Base-by-base conservation (phyloP, 345 rosid species). In the Euphorbia tirucalli region DNA sequence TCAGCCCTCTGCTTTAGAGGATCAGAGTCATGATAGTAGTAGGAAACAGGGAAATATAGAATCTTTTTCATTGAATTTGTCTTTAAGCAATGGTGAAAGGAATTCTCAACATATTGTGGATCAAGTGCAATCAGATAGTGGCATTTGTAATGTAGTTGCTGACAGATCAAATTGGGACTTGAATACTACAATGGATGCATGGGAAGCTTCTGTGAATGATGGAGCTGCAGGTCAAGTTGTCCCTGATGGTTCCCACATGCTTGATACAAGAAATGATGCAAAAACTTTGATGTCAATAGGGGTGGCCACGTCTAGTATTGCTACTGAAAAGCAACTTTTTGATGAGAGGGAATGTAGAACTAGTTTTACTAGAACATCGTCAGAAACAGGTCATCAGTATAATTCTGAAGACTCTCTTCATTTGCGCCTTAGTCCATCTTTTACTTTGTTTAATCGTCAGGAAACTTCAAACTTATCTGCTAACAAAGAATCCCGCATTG, bases 151-250 rank as follows among this genome's bases (percentile, higher is more conserved):
- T 68, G 61, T 58, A 55, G 58, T 58, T 43, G 68, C 85, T 56
- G 83, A 80, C 72, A 83, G 97, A 84, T 82, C 87, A 60, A 89
- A 87, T 39, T 93, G 96, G 97, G 97, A 93, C 76, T 83, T 93
- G 81, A 93, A 91, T 81, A 88, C 88, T 30, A 87, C 93, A 62
- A 87, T 91, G 96, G 98, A 93, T 88, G 78, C 81, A 58, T 91
- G 97, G 97, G 91, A 82, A 79, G 89, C 75, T 72, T 56, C 81
- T 81, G 63, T 43, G 48, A 70, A 73, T 69, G 82, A 81, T 75
- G 74, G 25, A 25, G 71, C 73, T 70, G 71, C 65, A 35, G 77
- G 74, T 77, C 66, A 74, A 70, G 74, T 30, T 31, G 71, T 82
- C 46, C 65, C 59, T 70, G 76, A 52, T 69, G 48, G 49, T 9